Evolutionary conservation across 352 stramenopile genomes (phyloP), one percentile per base, ranked within the genome.

Genomic region (Phytopythium sindhum): DNA sequence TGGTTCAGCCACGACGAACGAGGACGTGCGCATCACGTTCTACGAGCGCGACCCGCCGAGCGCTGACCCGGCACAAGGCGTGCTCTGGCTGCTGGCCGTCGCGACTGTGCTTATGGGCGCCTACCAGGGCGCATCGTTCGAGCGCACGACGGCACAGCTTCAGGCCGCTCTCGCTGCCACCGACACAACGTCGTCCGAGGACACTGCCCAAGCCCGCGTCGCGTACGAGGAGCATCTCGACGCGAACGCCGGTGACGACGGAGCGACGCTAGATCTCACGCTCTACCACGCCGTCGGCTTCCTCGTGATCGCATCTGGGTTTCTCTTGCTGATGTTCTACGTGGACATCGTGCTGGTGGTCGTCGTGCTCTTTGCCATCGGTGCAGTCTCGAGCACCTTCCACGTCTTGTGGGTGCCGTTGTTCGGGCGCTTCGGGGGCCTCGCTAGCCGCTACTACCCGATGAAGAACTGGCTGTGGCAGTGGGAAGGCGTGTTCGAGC

Each of bases 321-420:
- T 96, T 67, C 75, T 98, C 12, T 66, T 98, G 9, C 74, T 98
- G 57, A 75, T 98, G 1, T 98, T 98, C 73, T 97, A 91, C 61
- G 78, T 90, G 35, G 67, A 95, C 66, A 62, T 92, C 26, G 76
- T 91, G 64, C 80, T 93, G 57, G 81, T 92, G 17, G 75, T 95
- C n/a, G 74, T 93, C 33, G 71, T 89, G 41, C 57, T 85, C 15
- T 93, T 91, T 56, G 73, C 73, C 28, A 69, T 93, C 61, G 77
- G 75, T 45, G 68, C 82, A 41, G 74, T 91, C 28, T 86, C 71
- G 41, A 79, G 73, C 47, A 77, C 70, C 5, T 89, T 82, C 58
- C 67, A 80, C 42, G 73, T 80, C 44, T 66, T 95, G 15, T 91
- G 80, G 78, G 68, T 74, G 29, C 81, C 82, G 35, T 68, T 93